A percentile compares a stretch with the other conserved stretches of the same genome.
Evolutionary conservation across 1,284 basidiomycete species (phyloP).

Genomic region (Kalmanozyma brasiliensis): DNA sequence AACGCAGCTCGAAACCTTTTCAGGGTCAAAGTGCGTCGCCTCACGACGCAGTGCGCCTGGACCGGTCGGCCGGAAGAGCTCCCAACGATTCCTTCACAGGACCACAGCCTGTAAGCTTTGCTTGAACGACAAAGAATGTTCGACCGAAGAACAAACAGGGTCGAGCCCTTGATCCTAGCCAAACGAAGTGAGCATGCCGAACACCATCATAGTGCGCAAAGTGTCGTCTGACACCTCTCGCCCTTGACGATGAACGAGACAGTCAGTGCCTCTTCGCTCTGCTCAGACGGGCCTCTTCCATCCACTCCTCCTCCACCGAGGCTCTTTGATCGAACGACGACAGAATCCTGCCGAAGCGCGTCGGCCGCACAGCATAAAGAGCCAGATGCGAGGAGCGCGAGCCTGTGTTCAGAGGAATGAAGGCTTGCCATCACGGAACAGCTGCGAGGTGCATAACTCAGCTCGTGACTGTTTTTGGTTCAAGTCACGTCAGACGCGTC

Average conservation of each 20-base stretch:
- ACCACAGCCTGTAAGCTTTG: background rate
- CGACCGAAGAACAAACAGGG: constrained; percentile 17
- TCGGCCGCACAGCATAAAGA: too few relatives aligned
- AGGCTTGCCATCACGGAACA: background rate
- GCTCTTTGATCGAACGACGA: too few relatives aligned
- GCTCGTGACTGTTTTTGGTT: constrained; percentile 3
- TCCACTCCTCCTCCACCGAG: too few relatives aligned
- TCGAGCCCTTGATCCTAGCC: background rate
- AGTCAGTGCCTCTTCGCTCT: too few relatives aligned
- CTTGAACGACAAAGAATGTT: constrained; percentile 15
- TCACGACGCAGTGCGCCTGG: background rate
- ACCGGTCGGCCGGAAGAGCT: too few relatives aligned
- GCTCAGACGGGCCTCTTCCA: too few relatives aligned
- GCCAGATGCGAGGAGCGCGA: too few relatives aligned
- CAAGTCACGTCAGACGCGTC: background rate
- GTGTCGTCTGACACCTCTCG: background rate
- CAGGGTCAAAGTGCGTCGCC: constrained; percentile 10
- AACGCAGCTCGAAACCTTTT: too few relatives aligned
- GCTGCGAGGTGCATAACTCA: constrained; percentile 40
- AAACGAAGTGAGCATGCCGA: constrained; percentile 11
- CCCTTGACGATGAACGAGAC: background rate
- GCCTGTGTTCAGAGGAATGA: constrained; percentile 5
- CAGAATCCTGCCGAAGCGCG: too few relatives aligned
- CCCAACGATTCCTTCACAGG: too few relatives aligned
- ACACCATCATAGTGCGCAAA: constrained; percentile 28